Evolutionary conservation across 2,329 filamentous ascomycete genomes (phyloP).

Genomic region (Dactylellina parvicollis): DNA sequence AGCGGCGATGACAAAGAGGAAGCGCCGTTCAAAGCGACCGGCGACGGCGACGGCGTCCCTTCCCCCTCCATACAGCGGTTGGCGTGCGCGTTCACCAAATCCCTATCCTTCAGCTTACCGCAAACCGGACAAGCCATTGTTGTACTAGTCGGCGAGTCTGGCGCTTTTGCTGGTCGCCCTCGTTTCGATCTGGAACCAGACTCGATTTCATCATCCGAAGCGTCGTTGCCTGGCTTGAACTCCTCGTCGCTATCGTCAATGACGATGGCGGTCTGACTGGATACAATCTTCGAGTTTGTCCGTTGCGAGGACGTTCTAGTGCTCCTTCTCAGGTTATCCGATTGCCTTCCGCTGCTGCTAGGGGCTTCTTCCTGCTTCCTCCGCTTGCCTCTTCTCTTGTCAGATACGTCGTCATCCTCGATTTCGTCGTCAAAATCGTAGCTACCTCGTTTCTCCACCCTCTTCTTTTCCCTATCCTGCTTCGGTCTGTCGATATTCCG

Average conservation of each 20-base stretch:
- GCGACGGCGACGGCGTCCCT: conserved; percentile 25
- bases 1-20: conserved; percentile 12
- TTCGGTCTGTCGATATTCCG: not conserved
- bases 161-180: not conserved
- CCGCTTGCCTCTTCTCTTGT: conserved; percentile 28
- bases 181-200: conserved; percentile 13
- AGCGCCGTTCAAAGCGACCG: not conserved
- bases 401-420: not conserved
- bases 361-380: conserved; percentile 19
- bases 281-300: conserved; percentile 20
- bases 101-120: not conserved
- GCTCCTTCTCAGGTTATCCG: conserved; percentile 19
- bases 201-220: conserved; percentile 20
- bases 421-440: conserved; percentile 18
- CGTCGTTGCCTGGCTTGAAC: conserved; percentile 16
- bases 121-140: conserved; percentile 10
- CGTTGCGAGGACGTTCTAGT: conserved; percentile 32
- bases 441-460: conserved; percentile 17
- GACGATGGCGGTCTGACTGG: conserved; percentile 12
- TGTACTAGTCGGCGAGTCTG: conserved; percentile 5
- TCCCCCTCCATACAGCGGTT: conserved; percentile 39
- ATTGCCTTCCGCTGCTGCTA: not conserved
- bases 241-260: conserved; percentile 29
- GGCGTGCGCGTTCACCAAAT: conserved; percentile 9
- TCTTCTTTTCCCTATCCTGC: not conserved